Conservation (phyloP, 306 rosid species). For the Cucurbita maxima region DNA sequence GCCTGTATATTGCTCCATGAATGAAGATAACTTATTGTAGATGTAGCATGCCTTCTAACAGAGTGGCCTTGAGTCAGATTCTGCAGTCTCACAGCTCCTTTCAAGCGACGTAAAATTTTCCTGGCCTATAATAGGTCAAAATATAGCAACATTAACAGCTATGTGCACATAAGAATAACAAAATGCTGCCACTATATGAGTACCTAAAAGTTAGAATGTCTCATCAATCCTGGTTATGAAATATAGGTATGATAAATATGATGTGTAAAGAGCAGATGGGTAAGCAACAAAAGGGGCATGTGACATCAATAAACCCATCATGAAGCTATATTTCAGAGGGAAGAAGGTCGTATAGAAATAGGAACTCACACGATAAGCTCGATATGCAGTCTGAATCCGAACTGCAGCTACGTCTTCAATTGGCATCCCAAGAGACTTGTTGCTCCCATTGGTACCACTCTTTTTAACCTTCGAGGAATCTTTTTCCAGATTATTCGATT, state of each 20-base stretch:
- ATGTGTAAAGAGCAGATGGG: background rate
- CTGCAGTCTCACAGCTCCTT: conserved; percentile 58
- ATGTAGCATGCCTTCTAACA: conserved; percentile 54
- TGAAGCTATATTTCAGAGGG: background rate
- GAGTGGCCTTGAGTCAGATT: conserved; percentile 33
- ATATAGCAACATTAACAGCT: background rate
- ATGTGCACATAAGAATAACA: background rate
- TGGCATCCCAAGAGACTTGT: conserved; percentile 27
- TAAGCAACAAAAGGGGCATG: background rate
- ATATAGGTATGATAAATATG: background rate
- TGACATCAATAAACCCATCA: background rate
- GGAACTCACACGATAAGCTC: conserved; percentile 51
- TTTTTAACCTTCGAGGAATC: conserved; percentile 18
- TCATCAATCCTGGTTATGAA: background rate
- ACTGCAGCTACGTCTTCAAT: conserved; percentile 68
- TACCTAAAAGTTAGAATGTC: background rate
- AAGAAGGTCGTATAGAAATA: background rate
- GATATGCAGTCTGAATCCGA: conserved; percentile 79
- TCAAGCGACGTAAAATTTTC: conserved; percentile 51
- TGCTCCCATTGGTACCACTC: conserved; percentile 22
- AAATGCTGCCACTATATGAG: background rate
- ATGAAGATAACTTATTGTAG: conserved; percentile 62
- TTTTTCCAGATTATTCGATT: conserved; percentile 22
- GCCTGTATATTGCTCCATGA: conserved; percentile 77
- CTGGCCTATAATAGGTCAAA: conserved; percentile 46